Evolutionary conservation across 495 filamentous ascomycete species (phyloP), one percentile per base, ranked within the genome.

Genomic region (Trichodelitschia bisporula): DNA sequence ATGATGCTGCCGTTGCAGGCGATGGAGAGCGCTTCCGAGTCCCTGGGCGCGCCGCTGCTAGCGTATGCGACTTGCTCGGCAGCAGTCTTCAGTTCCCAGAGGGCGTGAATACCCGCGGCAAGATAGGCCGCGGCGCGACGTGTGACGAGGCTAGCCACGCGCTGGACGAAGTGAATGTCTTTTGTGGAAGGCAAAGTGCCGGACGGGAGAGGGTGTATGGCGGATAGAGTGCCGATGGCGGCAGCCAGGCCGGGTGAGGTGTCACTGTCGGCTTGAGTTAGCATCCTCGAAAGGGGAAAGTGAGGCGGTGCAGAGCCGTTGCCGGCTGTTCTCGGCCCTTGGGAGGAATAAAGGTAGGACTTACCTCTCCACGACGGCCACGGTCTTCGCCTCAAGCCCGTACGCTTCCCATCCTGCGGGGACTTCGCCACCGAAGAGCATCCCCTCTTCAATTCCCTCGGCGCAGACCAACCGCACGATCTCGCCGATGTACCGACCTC

Each of bases 1-100:
- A 76, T 57, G 19, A 76, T 69, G 16, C 56, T 59, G 27, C 70
- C 70, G 40, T 68, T 69, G 43, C 62, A 73, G 5, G 61, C 66
- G 8, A 73, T 61, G 6, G 21, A 24, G 21, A n/a, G n/a, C 21
- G 21, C 6, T n/a, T 6, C 6, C 21, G 21, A 24, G 6, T 6
- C 6, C 21, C 6, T 6, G 6, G 21, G 6, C 6, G 21, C 6
- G 21, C 21, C 21, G 3, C 34, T 33, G 23, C 6, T n/a, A 14
- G 34, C 30, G 11, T 42, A 36, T 3, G 31, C 15, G 4, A 49
- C 27, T 33, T 49, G 39, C 29, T 73, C 65, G 8, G 57, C 51
- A 4, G 54, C 51, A 23, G 59, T 62, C 28, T 57, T 55, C 15
- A 75, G 45, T 10, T 51, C 53, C 54, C 66, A 70, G 38, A 75